Evolutionary conservation across 2,329 filamentous ascomycete species (phyloP).

Genomic region (Aspergillus pseudoterreus): DNA sequence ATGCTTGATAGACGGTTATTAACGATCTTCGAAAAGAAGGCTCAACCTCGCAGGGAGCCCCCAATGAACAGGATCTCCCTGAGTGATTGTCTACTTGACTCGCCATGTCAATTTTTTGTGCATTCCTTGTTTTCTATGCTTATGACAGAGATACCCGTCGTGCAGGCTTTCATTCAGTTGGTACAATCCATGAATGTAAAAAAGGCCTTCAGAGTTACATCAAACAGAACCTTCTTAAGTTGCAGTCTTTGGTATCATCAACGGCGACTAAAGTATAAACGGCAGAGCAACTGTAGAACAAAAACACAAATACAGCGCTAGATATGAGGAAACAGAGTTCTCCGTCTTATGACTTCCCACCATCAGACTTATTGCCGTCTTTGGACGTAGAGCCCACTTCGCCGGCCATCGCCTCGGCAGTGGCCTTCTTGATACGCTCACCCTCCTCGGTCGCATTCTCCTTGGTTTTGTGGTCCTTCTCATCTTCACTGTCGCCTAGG

Average conservation of each 20-base stretch:
- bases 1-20: constrained; percentile 39
- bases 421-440: constrained; percentile 63
- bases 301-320: neutral
- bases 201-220: too few species aligned
- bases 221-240: neutral
- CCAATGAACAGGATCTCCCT: constrained; percentile 15
- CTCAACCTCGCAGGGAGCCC: constrained; percentile 22
- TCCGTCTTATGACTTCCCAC: constrained; percentile 22
- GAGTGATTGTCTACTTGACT: constrained; percentile 10
- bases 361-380: constrained; percentile 21
- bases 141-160: constrained; percentile 14
- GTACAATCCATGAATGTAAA: neutral
- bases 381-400: constrained; percentile 31
- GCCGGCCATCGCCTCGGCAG: constrained; percentile 47
- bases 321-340: neutral
- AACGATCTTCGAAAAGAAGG: constrained; percentile 44
- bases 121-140: constrained; percentile 2
- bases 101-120: neutral
- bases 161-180: neutral
- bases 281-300: neutral
- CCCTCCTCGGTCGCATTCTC: constrained; percentile 52
- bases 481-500: constrained; percentile 90
- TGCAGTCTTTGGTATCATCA: constrained; percentile 22
- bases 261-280: constrained; percentile 9
- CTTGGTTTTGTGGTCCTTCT: constrained; percentile 72